Evolutionary conservation across 345 rosid species (phyloP), one percentile per base, ranked within the genome.

Genomic region (Lumnitzera littorea): DNA sequence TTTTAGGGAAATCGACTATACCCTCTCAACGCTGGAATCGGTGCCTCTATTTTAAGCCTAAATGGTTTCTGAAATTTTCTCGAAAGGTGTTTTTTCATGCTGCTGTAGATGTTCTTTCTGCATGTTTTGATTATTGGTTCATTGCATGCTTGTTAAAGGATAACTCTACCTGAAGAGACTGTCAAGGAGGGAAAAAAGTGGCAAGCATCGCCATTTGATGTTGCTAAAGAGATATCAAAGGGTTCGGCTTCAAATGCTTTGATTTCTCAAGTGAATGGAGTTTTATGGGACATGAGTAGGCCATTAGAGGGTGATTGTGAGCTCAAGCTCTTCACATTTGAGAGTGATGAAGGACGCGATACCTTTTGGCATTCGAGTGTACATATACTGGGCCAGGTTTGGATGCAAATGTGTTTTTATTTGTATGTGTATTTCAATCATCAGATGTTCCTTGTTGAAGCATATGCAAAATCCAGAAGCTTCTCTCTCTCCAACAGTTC

Each of bases 301-400:
- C 92, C 96, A 2, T 67, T 95, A 13, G 97, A 95, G 71, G 78
- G 74, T 47, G 89, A 86, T 47, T 91, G 94, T 58, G 78, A 86
- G 62, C 87, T 95, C 50, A 73, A 88, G 77, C 58, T 94, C 13
- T 83, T 81, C 73, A 78, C 76, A 27, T 94, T 90, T 53, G 96
- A 86, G 20, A 72, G 62, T 2, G 91, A 90, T 11, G 85, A 84
- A 71, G 99, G 97, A 2, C 87, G 96, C 4, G 99, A 94, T 68
- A 87, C 99, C 51, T 91, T 88, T 48, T 94, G 97, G 95, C 97
- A 94, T 74, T 94, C 99, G 8, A 94, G 99, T 51, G 96, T 96
- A 20, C 97, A 95, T 76, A 86, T 95, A 72, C 96, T 95, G 61
- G 99, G 99, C 53, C 88, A 90, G 95, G 99, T 89, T 67, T 36